Conservation (phyloP, 768 basidiomycete species). For the Dacryopinax primogenitus region DNA sequence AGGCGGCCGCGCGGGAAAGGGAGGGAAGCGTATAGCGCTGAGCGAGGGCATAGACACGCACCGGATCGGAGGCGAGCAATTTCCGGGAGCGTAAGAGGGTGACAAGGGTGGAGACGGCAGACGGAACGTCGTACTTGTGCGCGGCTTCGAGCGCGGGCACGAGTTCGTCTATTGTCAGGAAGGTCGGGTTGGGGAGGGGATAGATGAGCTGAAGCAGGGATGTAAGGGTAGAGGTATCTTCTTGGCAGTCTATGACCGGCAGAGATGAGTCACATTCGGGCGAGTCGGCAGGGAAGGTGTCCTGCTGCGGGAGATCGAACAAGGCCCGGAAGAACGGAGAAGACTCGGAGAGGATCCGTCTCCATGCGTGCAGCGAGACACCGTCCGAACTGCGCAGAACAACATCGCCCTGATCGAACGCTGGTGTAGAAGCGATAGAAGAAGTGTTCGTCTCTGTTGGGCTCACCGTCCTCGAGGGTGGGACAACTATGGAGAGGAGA, state of each 20-base stretch:
- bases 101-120: neutral
- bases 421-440: neutral
- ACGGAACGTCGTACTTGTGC: neutral
- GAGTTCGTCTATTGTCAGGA: neutral
- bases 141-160: neutral
- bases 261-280: neutral
- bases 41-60: neutral
- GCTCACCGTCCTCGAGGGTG: neutral
- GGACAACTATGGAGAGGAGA: neutral
- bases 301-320: neutral
- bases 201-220: neutral
- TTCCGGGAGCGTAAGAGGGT: neutral
- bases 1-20: neutral
- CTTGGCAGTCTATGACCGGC: neutral
- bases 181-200: neutral
- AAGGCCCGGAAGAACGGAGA: neutral
- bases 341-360: neutral
- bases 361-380: neutral
- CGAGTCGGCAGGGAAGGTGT: neutral
- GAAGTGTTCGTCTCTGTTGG: neutral
- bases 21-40: neutral
- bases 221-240: neutral
- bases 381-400: neutral
- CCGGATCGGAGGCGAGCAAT: neutral
- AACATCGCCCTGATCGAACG: neutral